Evolutionary conservation across 176 grass and related monocot species (phyloP).

Genomic region (Alopecurus myosuroides): DNA sequence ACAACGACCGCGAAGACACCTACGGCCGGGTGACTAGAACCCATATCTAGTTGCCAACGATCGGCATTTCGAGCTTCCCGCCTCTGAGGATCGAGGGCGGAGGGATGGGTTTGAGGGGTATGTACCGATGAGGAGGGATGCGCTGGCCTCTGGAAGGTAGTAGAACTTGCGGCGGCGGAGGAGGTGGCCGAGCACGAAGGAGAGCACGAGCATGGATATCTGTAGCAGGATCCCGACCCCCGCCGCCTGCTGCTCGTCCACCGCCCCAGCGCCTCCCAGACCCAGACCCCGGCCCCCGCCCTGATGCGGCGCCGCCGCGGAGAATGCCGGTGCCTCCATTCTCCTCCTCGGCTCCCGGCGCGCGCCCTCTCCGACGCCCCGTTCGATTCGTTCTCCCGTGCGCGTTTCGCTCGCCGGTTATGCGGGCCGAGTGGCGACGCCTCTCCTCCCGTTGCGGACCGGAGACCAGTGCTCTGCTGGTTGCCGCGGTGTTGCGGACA

Average conservation of each 20-base stretch:
- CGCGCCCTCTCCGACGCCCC: background rate
- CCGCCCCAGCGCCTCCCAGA: constrained; percentile 24
- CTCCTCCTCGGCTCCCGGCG: background rate
- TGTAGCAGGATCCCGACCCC: constrained; percentile 92
- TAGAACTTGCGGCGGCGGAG: constrained; percentile 89
- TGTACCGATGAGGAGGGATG: constrained; percentile 82
- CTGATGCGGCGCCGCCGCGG: constrained; percentile 17
- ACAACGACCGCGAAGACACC: background rate
- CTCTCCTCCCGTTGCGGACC: constrained; percentile 11
- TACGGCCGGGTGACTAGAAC: background rate
- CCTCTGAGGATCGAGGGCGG: background rate
- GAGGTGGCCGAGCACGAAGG: constrained; percentile 83
- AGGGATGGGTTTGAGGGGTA: background rate
- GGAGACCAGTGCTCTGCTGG: background rate
- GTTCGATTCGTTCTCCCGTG: background rate
- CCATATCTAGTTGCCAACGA: background rate
- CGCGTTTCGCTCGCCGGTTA: background rate
- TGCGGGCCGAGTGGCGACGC: background rate
- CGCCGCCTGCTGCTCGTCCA: constrained; percentile 80
- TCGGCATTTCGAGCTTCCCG: background rate
- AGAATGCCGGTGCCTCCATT: background rate
- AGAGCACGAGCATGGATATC: constrained; percentile 93
- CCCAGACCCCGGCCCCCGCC: background rate
- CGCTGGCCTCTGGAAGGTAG: constrained; percentile 90
- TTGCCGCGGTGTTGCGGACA: background rate